A percentile compares a stretch with the other conserved stretches of the same genome.
These are phyloP conservation scores for Avena atlantica DNA, from an alignment of 176 grass and related monocot genomes.

Conservation along the genomic window DNA sequence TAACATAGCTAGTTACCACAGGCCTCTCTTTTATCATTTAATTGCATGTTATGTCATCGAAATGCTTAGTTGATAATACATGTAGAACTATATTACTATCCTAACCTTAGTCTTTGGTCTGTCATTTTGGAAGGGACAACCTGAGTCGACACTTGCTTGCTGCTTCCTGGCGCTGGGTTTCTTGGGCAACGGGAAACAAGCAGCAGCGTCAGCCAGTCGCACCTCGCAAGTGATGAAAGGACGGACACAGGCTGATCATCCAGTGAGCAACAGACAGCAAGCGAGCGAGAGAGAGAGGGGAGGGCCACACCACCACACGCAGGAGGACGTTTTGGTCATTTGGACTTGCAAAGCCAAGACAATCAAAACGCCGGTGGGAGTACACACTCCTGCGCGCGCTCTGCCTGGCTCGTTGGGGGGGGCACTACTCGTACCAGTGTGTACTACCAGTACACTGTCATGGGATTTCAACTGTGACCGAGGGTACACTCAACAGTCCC, in stretches of 20 bases:
- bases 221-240: neutral
- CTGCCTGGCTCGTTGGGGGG: too few species aligned
- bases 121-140: conserved; percentile 3
- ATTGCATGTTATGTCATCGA: too few species aligned
- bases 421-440: neutral
- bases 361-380: too few species aligned
- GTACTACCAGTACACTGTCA: neutral
- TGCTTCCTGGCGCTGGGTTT: neutral
- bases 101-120: too few species aligned
- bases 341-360: neutral
- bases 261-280: conserved; percentile 8
- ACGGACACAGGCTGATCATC: neutral
- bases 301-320: neutral
- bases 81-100: too few species aligned
- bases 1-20: too few species aligned
- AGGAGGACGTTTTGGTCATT: neutral
- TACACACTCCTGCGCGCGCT: neutral
- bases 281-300: neutral
- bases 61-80: too few species aligned
- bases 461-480: neutral
- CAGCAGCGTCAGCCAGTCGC: neutral
- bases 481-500: neutral
- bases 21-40: too few species aligned
- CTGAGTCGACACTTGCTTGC: neutral
- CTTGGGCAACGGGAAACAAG: conserved; percentile 35